A percentile compares a stretch with the other conserved stretches of the same genome.
Evolutionary conservation across 352 stramenopile genomes (phyloP).

Genomic region (Phytophthora boehmeriae): DNA sequence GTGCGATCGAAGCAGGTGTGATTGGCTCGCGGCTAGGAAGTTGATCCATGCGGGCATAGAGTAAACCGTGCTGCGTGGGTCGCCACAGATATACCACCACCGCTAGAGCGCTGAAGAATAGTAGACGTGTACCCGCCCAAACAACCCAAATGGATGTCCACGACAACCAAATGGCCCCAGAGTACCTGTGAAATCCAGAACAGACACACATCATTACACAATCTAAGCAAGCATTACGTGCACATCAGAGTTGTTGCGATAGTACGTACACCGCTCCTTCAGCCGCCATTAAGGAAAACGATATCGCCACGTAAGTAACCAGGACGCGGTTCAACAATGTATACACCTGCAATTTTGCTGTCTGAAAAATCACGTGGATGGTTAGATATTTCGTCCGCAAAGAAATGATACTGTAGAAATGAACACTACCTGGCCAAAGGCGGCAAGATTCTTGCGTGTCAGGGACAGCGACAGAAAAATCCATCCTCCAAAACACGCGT

Average conservation of each 20-base stretch:
- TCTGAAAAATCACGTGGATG: slow-evolving; percentile 32
- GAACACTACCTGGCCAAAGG: slow-evolving; percentile 68
- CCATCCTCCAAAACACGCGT: slow-evolving; percentile 84
- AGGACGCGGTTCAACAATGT: slow-evolving; percentile 61
- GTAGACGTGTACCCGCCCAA: slow-evolving; percentile 74
- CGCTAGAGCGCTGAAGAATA: slow-evolving; percentile 72
- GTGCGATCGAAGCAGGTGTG: slow-evolving; percentile 49
- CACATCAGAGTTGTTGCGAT: background rate
- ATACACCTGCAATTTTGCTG: slow-evolving; percentile 82
- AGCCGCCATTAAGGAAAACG: slow-evolving; percentile 77
- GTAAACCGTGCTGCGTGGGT: slow-evolving; percentile 59
- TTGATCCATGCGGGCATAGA: slow-evolving; percentile 85
- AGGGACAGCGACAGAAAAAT: slow-evolving; percentile 84
- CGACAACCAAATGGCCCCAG: slow-evolving; percentile 54
- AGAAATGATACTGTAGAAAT: background rate
- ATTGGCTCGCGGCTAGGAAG: slow-evolving; percentile 70
- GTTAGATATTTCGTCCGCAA: background rate
- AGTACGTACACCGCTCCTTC: slow-evolving; percentile 79
- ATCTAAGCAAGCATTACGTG: background rate
- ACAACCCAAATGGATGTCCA: slow-evolving; percentile 84
- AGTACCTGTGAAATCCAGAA: slow-evolving; percentile 57
- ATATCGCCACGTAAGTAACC: slow-evolving; percentile 63
- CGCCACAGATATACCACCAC: slow-evolving; percentile 80
- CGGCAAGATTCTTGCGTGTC: slow-evolving; percentile 79
- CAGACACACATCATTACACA: background rate